Evolutionary conservation across 2,329 filamentous ascomycete species (phyloP).

Genomic region (Aspergillus quadricinctus): DNA sequence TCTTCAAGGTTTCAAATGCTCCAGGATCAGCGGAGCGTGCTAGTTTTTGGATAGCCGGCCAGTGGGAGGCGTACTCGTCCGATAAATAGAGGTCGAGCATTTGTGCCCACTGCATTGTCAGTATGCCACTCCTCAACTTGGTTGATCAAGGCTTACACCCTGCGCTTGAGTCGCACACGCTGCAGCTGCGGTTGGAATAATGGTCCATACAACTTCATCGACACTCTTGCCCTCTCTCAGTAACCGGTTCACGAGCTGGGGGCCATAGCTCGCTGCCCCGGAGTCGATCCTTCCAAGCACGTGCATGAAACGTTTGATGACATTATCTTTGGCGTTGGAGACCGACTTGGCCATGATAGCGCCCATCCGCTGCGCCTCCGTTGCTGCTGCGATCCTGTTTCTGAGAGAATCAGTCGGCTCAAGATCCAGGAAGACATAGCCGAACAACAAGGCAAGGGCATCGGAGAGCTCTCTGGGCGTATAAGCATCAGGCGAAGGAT

Average conservation of each 20-base stretch:
- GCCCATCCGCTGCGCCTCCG: constrained; percentile 1
- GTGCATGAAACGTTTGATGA: not conserved
- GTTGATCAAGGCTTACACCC: constrained; percentile 1
- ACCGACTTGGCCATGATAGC: constrained; percentile 3
- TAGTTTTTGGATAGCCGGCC: constrained; percentile 6
- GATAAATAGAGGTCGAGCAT: constrained; percentile 10
- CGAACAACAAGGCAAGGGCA: constrained; percentile 2
- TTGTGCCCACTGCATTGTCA: constrained; percentile 9
- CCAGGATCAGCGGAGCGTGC: constrained; percentile 1
- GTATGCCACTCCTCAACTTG: not conserved
- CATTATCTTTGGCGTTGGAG: not conserved
- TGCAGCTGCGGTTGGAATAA: constrained; percentile 9
- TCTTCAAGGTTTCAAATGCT: constrained; percentile 8
- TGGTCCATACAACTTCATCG: constrained; percentile 8
- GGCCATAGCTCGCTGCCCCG: not conserved
- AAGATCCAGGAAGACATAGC: constrained; percentile 9
- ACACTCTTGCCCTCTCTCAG: constrained; percentile 2
- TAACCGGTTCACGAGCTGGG: constrained; percentile 4
- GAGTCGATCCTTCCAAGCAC: not conserved
- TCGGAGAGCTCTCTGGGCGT: constrained; percentile 1
- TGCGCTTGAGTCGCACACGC: constrained; percentile 10
- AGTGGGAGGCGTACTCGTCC: constrained; percentile 4
- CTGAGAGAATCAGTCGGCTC: constrained; percentile 4
- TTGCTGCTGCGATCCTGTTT: not conserved
- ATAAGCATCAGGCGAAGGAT: not conserved